A percentile compares a stretch with the other conserved stretches of the same genome.
Evolutionary conservation across 495 filamentous ascomycete genomes (phyloP).

Genomic region (Penicillium turbatum): DNA sequence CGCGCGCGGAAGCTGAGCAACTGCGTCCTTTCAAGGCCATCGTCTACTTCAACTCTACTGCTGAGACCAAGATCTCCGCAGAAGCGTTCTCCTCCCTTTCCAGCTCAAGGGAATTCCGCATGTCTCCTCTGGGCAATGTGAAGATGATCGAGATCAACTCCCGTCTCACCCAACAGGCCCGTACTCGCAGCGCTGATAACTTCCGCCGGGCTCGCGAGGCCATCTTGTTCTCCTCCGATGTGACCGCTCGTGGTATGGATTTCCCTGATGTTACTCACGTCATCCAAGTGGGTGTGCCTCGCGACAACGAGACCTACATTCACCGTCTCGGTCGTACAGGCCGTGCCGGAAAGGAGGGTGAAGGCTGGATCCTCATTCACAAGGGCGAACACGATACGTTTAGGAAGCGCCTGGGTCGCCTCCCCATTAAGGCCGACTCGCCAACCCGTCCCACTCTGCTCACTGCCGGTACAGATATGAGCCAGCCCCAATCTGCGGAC

Average conservation of each 20-base stretch:
- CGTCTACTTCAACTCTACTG: conserved; percentile 79
- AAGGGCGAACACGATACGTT: conserved; percentile 51
- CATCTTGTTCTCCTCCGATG: conserved; percentile 88
- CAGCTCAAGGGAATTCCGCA: conserved; percentile 19
- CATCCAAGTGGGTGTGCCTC: conserved; percentile 62
- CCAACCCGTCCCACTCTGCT: conserved; percentile 47
- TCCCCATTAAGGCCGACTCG: conserved; percentile 63
- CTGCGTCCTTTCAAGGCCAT: conserved; percentile 84
- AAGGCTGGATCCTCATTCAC: conserved; percentile 74
- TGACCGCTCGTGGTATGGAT: conserved; percentile 88
- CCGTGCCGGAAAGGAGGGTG: conserved; percentile 69
- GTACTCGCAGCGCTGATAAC: conserved; percentile 61
- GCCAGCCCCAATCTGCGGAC: conserved; percentile 24
- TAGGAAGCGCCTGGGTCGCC: conserved; percentile 44
- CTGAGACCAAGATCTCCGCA: conserved; percentile 59
- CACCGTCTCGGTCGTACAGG: conserved; percentile 71
- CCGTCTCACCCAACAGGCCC: conserved; percentile 61
- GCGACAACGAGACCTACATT: conserved; percentile 62
- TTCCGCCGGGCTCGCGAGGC: conserved; percentile 63
- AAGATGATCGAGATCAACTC: conserved; percentile 71
- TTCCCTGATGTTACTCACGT: conserved; percentile 71
- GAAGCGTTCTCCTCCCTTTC: conserved; percentile 55
- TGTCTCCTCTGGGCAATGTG: conserved; percentile 44
- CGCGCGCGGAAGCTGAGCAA: conserved; percentile 28
- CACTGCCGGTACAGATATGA: conserved; percentile 52